Conservation (phyloP, 1,139 yeast genomes). For the Protomyces pachydermus region DNA sequence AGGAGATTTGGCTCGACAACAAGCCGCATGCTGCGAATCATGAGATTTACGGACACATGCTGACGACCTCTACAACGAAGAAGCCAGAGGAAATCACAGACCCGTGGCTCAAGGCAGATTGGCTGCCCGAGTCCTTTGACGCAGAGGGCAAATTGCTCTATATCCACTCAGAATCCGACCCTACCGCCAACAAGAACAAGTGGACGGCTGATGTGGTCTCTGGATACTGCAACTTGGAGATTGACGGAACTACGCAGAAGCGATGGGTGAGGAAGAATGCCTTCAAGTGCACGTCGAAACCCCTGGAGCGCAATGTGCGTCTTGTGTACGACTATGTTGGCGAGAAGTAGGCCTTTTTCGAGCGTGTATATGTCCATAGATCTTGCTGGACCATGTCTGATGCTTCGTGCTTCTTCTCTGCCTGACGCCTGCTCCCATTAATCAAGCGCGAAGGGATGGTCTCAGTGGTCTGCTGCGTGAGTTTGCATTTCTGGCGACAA, state of each 20-base stretch:
- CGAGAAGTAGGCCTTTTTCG: neutral
- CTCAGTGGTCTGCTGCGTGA: neutral
- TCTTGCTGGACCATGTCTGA: too few species aligned
- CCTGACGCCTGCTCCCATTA: too few species aligned
- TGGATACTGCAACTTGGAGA: constrained; percentile 15
- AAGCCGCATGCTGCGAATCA: constrained; percentile 4
- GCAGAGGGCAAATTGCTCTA: constrained; percentile 4
- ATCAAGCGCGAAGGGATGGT: neutral
- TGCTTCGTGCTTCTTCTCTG: too few species aligned
- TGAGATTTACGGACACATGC: constrained; percentile 15
- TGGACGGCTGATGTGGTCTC: constrained; percentile 13
- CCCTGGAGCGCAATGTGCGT: constrained; percentile 3
- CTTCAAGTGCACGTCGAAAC: neutral
- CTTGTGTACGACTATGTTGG: constrained; percentile 21
- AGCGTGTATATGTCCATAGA: too few species aligned
- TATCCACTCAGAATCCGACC: constrained; percentile 17
- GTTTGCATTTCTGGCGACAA: too few species aligned
- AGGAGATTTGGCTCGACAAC: constrained; percentile 13
- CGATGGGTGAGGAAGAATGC: constrained; percentile 13
- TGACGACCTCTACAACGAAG: neutral
- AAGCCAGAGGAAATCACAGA: constrained; percentile 13
- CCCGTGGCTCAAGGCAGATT: constrained; percentile 6
- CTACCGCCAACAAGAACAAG: constrained; percentile 17
- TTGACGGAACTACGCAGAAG: constrained; percentile 18
- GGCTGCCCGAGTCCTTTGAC: constrained; percentile 6